These are phyloP conservation scores for Castanea mollissima DNA, from an alignment of 306 rosid species.

Conservation along the genomic window DNA sequence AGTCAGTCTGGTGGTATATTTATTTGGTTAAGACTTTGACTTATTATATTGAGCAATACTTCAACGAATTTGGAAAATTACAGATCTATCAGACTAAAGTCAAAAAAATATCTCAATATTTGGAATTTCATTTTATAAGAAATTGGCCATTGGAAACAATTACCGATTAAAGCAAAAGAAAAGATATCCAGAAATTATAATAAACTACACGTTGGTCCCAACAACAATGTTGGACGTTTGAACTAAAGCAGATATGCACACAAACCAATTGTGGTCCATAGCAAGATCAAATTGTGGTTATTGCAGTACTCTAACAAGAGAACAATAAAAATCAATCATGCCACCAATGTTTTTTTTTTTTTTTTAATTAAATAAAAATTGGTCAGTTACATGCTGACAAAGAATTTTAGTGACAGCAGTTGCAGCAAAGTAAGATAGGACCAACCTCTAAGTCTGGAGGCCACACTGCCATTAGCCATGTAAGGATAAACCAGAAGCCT, in stretches of 20 bases:
- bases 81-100: not conserved
- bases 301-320: too few species aligned
- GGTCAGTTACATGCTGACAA: too few species aligned
- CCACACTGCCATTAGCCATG: conserved; percentile 97
- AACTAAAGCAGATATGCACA: too few species aligned
- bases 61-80: not conserved
- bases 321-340: too few species aligned
- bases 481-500: conserved; percentile 91
- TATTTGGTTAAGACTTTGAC: not conserved
- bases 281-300: too few species aligned
- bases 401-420: not conserved
- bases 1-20: not conserved
- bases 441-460: conserved; percentile 88
- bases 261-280: too few species aligned
- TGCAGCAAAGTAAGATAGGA: conserved; percentile 8
- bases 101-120: not conserved
- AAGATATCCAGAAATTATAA: not conserved
- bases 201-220: too few species aligned
- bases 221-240: too few species aligned
- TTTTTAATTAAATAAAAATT: too few species aligned
- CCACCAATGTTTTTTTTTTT: too few species aligned
- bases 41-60: not conserved
- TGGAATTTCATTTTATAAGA: too few species aligned
- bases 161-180: not conserved
- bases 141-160: not conserved